Percentiles rank a stretch among this genome's conserved stretches.
Evolutionary conservation across 2,329 filamentous ascomycete species (phyloP).

Genomic region (Anthostomella pinea): DNA sequence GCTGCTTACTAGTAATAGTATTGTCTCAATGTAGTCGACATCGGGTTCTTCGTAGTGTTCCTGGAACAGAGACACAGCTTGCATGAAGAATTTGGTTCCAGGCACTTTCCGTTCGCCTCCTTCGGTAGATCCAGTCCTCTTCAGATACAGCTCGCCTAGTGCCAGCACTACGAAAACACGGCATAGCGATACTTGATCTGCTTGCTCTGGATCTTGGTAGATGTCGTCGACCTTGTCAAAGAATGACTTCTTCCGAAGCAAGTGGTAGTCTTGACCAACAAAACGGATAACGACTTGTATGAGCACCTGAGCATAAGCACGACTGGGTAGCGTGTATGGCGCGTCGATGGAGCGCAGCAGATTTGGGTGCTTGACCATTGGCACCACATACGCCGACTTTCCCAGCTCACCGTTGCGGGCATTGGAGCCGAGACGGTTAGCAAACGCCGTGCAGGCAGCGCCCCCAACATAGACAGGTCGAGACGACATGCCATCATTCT

Average conservation of each 20-base stretch:
- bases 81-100: conserved; percentile 35
- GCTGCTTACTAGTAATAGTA: conserved; percentile 35
- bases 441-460: conserved; percentile 19
- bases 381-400: conserved; percentile 10
- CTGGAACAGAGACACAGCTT: conserved; percentile 33
- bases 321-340: conserved; percentile 30
- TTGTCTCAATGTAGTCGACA: conserved; percentile 36
- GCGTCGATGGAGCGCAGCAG: conserved; percentile 10
- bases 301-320: conserved; percentile 34
- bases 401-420: conserved; percentile 1
- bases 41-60: conserved; percentile 36
- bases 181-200: conserved; percentile 9
- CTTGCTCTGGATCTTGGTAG: conserved; percentile 25
- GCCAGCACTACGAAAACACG: conserved; percentile 17
- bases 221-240: conserved; percentile 31
- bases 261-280: conserved; percentile 35
- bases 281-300: conserved; percentile 36
- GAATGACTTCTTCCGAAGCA: conserved; percentile 33
- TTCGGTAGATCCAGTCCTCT: conserved; percentile 7
- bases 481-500: conserved; percentile 9
- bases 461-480: conserved; percentile 16
- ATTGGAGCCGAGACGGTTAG: conserved; percentile 9
- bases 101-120: conserved; percentile 30
- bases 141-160: conserved; percentile 17
- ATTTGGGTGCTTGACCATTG: conserved; percentile 14